These are phyloP conservation scores for Protomyces inundatus DNA, from an alignment of 1,139 yeast genomes.

Conservation along the genomic window DNA sequence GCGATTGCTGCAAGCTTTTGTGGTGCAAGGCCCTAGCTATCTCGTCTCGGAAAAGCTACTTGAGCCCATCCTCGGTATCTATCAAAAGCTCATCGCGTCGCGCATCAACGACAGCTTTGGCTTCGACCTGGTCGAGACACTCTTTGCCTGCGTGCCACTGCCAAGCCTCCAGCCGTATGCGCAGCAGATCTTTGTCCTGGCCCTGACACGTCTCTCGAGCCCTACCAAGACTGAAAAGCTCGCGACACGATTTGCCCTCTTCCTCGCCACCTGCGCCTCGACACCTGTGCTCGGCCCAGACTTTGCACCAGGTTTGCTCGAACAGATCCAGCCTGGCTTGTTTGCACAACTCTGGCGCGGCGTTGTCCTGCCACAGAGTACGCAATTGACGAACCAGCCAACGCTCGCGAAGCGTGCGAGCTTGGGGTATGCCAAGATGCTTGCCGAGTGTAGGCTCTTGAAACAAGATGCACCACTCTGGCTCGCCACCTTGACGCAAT, in stretches of 20 bases:
- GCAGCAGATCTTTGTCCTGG: constrained; percentile 66
- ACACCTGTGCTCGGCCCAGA: constrained; percentile 44
- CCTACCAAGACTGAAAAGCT: constrained; percentile 76
- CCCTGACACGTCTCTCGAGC: constrained; percentile 69
- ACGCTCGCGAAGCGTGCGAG: constrained; percentile 67
- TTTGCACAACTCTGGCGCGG: constrained; percentile 60
- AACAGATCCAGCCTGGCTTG: constrained; percentile 53
- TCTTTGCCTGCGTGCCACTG: constrained; percentile 56
- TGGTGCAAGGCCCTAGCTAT: constrained; percentile 55
- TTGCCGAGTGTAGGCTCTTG: constrained; percentile 35
- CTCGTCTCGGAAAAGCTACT: constrained; percentile 38
- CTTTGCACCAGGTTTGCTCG: constrained; percentile 54
- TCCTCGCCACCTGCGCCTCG: constrained; percentile 59
- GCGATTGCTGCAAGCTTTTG: constrained; percentile 66
- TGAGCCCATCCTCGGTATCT: constrained; percentile 88
- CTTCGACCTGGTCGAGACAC: constrained; percentile 71
- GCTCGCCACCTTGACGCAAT: constrained; percentile 42
- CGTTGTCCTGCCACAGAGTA: constrained; percentile 64
- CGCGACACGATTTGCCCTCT: constrained; percentile 53
- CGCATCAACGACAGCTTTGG: constrained; percentile 75
- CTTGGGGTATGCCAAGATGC: constrained; percentile 64
- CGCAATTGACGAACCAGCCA: constrained; percentile 57
- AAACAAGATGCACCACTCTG: constrained; percentile 33
- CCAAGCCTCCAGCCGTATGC: constrained; percentile 50
- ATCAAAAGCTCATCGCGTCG: constrained; percentile 85